Conservation (phyloP, 2,329 filamentous ascomycete genomes). For the Scedosporium aurantiacum region DNA sequence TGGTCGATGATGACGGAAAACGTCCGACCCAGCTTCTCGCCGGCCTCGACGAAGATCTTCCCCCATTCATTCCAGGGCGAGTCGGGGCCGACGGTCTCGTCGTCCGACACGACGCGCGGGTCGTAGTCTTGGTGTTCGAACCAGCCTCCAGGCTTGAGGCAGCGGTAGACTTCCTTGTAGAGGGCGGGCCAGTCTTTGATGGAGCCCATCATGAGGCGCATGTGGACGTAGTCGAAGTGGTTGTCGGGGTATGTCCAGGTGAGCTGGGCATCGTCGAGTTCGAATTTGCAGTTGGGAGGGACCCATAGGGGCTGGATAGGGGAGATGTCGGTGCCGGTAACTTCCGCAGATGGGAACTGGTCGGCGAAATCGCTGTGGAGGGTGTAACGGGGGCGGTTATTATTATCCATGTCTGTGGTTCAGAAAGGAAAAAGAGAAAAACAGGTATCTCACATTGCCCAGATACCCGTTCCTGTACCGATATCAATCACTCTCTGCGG, state of each 20-base stretch:
- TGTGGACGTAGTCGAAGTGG: constrained; percentile 49
- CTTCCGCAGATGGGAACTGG: constrained; percentile 29
- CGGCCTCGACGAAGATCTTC: background rate
- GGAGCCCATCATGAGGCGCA: constrained; percentile 44
- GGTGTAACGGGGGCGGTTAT: constrained; percentile 17
- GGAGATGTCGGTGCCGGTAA: constrained; percentile 42
- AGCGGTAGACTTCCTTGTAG: constrained; percentile 36
- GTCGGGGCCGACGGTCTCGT: constrained; percentile 14
- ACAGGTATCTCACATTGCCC: constrained; percentile 24
- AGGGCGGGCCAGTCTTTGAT: constrained; percentile 45
- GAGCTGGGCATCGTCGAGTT: constrained; percentile 22
- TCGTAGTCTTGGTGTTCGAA: constrained; percentile 18
- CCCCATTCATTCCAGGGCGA: background rate
- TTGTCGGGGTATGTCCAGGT: constrained; percentile 33
- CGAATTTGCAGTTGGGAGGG: constrained; percentile 23
- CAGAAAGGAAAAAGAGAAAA: too few relatives aligned
- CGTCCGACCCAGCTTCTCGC: background rate
- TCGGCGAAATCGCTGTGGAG: constrained; percentile 33
- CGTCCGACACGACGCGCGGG: constrained; percentile 24
- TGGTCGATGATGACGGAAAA: background rate
- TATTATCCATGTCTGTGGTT: background rate
- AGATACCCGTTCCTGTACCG: constrained; percentile 46
- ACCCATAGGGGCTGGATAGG: constrained; percentile 46
- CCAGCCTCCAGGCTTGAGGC: constrained; percentile 31
- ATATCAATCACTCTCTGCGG: constrained; percentile 35